A percentile compares a stretch with the other conserved stretches of the same genome.
phyloP scores from a whole-genome alignment of 208 protist genomes.

The Trypanosoma mega region DNA sequence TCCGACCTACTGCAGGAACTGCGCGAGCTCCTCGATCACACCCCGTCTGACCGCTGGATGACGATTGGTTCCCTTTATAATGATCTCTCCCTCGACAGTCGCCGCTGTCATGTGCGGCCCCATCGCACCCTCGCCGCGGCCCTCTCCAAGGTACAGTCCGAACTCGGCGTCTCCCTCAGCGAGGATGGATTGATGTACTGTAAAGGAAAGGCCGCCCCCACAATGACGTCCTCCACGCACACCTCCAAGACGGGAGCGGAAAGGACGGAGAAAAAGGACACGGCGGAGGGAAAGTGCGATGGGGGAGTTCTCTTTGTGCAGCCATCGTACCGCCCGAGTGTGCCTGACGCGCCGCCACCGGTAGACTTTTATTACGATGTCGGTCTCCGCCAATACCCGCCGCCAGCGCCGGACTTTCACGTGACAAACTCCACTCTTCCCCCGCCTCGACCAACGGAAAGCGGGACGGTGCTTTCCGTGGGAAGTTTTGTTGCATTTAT shows the following conservation, averaged over 20 bases:
- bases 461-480: constrained; percentile 72
- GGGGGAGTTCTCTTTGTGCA: constrained; percentile 8
- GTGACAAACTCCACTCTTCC: constrained; percentile 50
- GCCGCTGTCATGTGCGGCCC: constrained; percentile 64
- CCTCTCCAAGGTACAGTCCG: constrained; percentile 32
- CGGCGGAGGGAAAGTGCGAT: not conserved
- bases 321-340: constrained; percentile 1
- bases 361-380: constrained; percentile 89
- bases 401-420: constrained; percentile 74
- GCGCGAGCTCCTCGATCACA: constrained; percentile 19
- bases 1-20: constrained; percentile 38
- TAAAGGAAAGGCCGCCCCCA: constrained; percentile 29
- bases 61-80: constrained; percentile 64
- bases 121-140: constrained; percentile 72
- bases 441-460: constrained; percentile 34
- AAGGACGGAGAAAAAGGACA: not conserved
- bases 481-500: constrained; percentile 74
- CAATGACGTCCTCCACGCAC: not conserved
- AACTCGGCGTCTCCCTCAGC: constrained; percentile 47
- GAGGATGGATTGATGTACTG: constrained; percentile 58
- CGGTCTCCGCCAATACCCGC: constrained; percentile 48
- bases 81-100: constrained; percentile 44
- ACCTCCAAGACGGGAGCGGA: not conserved
- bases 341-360: constrained; percentile 20
- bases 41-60: constrained; percentile 42